These are phyloP conservation scores for Lachnellula cervina DNA, from an alignment of 2,329 filamentous ascomycete species.

Conservation along the genomic window DNA sequence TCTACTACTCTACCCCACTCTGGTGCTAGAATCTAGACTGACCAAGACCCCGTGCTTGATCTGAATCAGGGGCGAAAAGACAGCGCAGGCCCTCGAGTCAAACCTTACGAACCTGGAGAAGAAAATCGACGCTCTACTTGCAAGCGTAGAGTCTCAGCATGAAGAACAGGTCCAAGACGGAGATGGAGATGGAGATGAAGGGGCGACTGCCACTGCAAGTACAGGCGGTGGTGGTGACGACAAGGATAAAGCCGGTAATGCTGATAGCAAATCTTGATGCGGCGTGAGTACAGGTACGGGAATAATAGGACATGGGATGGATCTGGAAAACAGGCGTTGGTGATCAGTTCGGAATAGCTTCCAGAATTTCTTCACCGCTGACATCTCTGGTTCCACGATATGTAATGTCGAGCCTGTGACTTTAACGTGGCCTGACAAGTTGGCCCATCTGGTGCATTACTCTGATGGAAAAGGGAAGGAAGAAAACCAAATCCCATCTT, in stretches of 20 bases:
- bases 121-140: conserved; percentile 51
- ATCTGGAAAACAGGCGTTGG: background rate
- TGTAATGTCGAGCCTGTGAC: background rate
- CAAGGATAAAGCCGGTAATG: background rate
- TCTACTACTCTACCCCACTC: too few relatives aligned
- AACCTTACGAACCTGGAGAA: conserved; percentile 48
- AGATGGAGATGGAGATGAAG: background rate
- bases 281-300: background rate
- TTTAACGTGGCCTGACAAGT: background rate
- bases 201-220: conserved; percentile 1
- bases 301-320: background rate
- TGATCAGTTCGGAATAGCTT: background rate
- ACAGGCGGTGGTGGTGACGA: background rate
- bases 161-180: conserved; percentile 12
- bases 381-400: background rate
- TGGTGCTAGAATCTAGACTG: background rate
- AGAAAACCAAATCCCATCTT: too few relatives aligned
- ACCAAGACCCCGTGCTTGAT: background rate
- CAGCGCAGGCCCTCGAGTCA: conserved; percentile 48
- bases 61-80: conserved; percentile 42
- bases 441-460: background rate
- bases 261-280: background rate
- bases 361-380: background rate
- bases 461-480: too few relatives aligned
- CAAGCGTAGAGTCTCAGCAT: conserved; percentile 35